phyloP scores from a whole-genome alignment of 768 basidiomycete genomes.

The Leccinum subgranulosum region DNA sequence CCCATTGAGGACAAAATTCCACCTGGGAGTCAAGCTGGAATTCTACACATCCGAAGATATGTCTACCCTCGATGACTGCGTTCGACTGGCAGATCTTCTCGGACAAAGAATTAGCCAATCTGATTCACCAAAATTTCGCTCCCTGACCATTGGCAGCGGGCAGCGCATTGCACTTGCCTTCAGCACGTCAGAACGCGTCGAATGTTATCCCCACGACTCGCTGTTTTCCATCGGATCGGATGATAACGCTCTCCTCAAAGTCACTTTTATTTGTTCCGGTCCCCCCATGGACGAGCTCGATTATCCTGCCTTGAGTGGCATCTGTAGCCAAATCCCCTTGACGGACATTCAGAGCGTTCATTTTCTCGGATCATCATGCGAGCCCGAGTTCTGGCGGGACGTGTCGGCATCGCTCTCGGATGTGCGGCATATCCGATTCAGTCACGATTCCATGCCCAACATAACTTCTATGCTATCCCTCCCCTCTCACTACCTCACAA shows the following conservation, averaged over 20 bases:
- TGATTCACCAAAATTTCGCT: not conserved
- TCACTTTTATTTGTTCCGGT: too few relatives aligned
- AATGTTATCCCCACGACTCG: fast-evolving
- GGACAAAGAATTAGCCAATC: not conserved
- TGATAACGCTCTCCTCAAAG: not conserved
- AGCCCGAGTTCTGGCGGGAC: too few relatives aligned
- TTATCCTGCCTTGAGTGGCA: not conserved
- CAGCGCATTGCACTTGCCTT: not conserved
- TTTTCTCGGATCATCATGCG: not conserved
- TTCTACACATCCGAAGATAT: too few relatives aligned
- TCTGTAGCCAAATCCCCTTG: not conserved
- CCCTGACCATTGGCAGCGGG: not conserved
- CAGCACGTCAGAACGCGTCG: not conserved
- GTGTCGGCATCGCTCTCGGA: too few relatives aligned
- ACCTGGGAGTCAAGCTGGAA: too few relatives aligned
- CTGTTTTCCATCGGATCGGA: not conserved
- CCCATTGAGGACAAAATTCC: not conserved
- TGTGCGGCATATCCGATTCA: not conserved
- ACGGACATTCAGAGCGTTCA: not conserved
- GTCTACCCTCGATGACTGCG: too few relatives aligned
- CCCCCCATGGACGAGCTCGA: too few relatives aligned
- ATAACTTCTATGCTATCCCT: not conserved
- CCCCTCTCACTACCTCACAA: not conserved
- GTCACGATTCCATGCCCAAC: not conserved
- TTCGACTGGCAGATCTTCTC: not conserved